Base-by-base conservation (phyloP, 2,329 filamentous ascomycete species). In the Pseudocercospora pini-densiflorae region DNA sequence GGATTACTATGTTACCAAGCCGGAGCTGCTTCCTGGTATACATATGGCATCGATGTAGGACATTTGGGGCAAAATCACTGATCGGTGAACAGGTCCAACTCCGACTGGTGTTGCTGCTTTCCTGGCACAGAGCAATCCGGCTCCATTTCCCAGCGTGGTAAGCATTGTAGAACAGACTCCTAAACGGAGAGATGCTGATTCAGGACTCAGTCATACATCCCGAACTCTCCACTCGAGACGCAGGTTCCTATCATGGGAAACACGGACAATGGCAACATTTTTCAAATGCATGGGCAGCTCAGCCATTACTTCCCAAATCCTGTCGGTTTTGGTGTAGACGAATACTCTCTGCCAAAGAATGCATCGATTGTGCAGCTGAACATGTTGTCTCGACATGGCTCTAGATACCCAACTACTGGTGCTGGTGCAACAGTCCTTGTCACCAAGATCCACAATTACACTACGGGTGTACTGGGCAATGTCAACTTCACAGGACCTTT, bases 321-420 rank as follows among this genome's bases (percentile, higher is more conserved):
- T 0, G 73, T 77, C 36, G 91, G 91, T 0, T 93, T 93, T 69
- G 91, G 91, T 2, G 89, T 92, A 0, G 81, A 90, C 16, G 91
- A 94, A 77, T 91, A 90, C 72, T 83, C 90, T 2, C 77, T 92
- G 16, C 91, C 90, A 0, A 77, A 81, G 6, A 90, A 88, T 12
- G 86, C 90, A 0, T 88, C 90, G 65, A 90, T 93, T 59, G 82
- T 89, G 29, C 89, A 92, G 80, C 81, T 93, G 53, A 81, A 90
- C 80, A 89, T 93, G 88, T 81, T 93, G 4, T 90, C 89, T 12
- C 87, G 91, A 1, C 91, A 93, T 75, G 91, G 91, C 8, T 85
- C 89, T 45, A 85, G 91, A 14, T 94, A 93, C 77, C 91, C 91
- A 0, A 91, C 90, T 2, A 80, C 81, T 2, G 84, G 84, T 0